phyloP scores from a whole-genome alignment of 805 yeast genomes.

The Dipodascus albidus region DNA sequence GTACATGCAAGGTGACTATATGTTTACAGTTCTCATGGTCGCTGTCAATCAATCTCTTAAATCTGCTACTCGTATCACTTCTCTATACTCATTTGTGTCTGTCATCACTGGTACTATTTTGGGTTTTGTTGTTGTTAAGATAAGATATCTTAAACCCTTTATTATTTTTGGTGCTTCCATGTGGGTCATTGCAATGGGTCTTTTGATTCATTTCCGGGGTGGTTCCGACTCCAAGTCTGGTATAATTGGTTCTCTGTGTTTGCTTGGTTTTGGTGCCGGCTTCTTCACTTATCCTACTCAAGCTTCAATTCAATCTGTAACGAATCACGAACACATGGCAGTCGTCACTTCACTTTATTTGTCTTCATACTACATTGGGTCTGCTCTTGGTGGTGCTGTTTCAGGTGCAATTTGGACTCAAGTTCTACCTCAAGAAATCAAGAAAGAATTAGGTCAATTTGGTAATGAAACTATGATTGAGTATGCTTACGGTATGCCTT shows the following conservation, averaged over 20 bases:
- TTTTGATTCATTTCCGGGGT: conserved; percentile 45
- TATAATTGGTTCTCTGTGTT: conserved; percentile 50
- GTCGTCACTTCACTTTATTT: conserved; percentile 45
- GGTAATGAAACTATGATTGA: conserved; percentile 30
- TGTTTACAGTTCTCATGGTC: conserved; percentile 56
- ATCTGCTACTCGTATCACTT: conserved; percentile 58
- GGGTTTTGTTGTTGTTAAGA: conserved; percentile 38
- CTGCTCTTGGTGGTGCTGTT: conserved; percentile 50
- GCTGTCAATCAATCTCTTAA: conserved; percentile 45
- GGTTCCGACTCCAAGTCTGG: conserved; percentile 41
- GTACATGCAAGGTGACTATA: conserved; percentile 59
- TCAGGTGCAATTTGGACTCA: conserved; percentile 69
- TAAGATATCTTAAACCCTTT: conserved; percentile 46
- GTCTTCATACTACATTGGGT: conserved; percentile 49
- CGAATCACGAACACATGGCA: conserved; percentile 55
- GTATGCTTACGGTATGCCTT: conserved; percentile 42
- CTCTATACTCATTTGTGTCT: conserved; percentile 54
- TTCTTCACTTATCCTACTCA: conserved; percentile 57
- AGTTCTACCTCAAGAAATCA: conserved; percentile 35
- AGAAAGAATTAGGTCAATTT: conserved; percentile 23
- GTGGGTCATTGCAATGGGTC: conserved; percentile 53
- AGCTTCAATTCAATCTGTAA: conserved; percentile 46
- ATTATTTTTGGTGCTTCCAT: conserved; percentile 45
- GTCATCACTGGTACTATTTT: conserved; percentile 47
- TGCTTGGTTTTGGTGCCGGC: conserved; percentile 66